Evolutionary conservation across 192 early-diverging fungal genomes (phyloP).

Genomic region (Bifiguratus adelaidae): DNA sequence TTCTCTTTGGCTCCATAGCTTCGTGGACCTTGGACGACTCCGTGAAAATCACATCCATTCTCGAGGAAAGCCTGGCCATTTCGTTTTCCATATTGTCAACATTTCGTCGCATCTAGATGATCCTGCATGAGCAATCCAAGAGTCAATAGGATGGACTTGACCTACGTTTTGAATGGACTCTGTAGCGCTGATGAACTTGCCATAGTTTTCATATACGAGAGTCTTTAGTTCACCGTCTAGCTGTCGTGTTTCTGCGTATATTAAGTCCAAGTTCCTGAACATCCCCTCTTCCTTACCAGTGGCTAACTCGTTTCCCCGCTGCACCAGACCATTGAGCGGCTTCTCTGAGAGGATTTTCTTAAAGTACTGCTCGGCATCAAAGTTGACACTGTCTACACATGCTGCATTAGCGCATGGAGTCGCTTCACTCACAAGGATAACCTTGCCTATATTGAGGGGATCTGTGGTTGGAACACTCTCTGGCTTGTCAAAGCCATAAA

Average conservation of each 20-base stretch:
- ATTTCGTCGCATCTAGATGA: constrained; percentile 67
- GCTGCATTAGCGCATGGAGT: too few species aligned
- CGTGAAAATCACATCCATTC: constrained; percentile 52
- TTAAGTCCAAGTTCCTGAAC: background rate
- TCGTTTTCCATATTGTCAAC: constrained; percentile 81
- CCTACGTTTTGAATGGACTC: constrained; percentile 73
- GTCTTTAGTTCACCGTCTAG: constrained; percentile 97
- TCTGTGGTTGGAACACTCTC: too few species aligned
- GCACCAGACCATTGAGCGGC: constrained; percentile 55
- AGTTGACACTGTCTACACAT: constrained; percentile 44
- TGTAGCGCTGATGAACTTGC: constrained; percentile 91
- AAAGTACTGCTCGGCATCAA: constrained; percentile 71
- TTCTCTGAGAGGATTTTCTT: constrained; percentile 63
- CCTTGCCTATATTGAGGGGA: too few species aligned
- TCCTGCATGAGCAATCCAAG: too few species aligned
- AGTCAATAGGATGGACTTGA: background rate
- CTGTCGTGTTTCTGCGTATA: constrained; percentile 59
- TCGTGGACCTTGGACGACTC: constrained; percentile 39
- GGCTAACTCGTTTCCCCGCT: constrained; percentile 65
- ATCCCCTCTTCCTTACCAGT: constrained; percentile 27
- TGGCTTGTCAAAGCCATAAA: too few species aligned
- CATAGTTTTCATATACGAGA: constrained; percentile 97
- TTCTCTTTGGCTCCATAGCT: constrained; percentile 52
- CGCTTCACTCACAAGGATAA: too few species aligned
- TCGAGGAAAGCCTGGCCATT: constrained; percentile 61